Evolutionary conservation across 73 alveolate genomes (phyloP).

Genomic region (Paramecium caudatum): DNA sequence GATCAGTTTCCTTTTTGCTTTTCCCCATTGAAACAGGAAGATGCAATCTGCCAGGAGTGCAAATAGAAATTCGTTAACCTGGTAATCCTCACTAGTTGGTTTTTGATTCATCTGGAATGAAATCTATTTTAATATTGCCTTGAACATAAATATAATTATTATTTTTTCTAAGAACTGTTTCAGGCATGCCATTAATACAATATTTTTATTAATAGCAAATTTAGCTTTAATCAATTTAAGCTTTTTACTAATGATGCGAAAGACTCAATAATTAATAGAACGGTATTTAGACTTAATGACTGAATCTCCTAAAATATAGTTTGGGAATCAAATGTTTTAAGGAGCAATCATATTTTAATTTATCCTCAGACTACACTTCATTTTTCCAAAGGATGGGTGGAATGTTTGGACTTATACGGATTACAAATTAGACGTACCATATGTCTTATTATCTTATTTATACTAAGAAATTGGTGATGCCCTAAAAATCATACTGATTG

Average conservation of each 20-base stretch:
- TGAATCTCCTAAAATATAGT: conserved; percentile 38
- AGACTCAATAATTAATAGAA: not conserved
- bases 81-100: not conserved
- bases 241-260: conserved; percentile 32
- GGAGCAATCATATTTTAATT: not conserved
- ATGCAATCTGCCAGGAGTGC: conserved; percentile 32
- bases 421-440: conserved; percentile 32
- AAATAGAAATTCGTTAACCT: conserved; percentile 16
- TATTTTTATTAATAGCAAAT: not conserved
- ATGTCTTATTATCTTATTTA: conserved; percentile 31
- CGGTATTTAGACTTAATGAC: conserved; percentile 31
- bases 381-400: conserved; percentile 26
- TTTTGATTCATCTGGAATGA: conserved; percentile 51
- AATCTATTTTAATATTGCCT: conserved; percentile 40
- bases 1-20: not conserved
- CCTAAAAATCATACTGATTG: not conserved
- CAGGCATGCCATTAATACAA: no score
- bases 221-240: conserved; percentile 27
- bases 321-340: conserved; percentile 9
- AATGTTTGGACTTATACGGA: not conserved
- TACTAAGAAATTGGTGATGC: not conserved
- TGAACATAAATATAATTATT: conserved; percentile 14
- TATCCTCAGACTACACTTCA: conserved; percentile 31
- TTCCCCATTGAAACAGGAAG: conserved; percentile 47
- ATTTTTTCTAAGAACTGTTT: not conserved